Conservation (phyloP, 1,284 basidiomycete genomes). For the Leccinum variabile region DNA sequence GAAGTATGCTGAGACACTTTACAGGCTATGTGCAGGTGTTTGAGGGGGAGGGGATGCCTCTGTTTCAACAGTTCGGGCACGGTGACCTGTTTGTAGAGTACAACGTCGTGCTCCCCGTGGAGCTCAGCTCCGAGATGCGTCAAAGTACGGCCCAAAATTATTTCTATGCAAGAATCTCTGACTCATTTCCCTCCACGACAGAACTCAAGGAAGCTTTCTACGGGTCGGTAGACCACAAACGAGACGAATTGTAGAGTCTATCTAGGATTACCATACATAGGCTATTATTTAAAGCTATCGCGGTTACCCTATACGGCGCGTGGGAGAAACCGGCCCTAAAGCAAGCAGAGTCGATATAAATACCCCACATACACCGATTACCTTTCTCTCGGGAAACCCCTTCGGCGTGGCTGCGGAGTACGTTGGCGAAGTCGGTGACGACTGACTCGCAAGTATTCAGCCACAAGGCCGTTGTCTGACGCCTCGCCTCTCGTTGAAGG, state of each 20-base stretch:
- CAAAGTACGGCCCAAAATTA: conserved; percentile 53
- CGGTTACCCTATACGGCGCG: conserved; percentile 16
- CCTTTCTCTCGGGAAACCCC: conserved; percentile 34
- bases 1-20: conserved; percentile 6
- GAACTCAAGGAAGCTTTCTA: conserved; percentile 32
- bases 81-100: conserved; percentile 93
- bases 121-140: conserved; percentile 63
- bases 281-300: background rate
- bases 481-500: conserved; percentile 9
- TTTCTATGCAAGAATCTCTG: background rate
- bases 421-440: background rate
- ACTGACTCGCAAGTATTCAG: conserved; percentile 14
- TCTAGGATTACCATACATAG: background rate
- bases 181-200: conserved; percentile 18
- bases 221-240: conserved; percentile 17
- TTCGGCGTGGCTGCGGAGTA: conserved; percentile 28
- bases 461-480: conserved; percentile 24
- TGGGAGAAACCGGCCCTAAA: conserved; percentile 36
- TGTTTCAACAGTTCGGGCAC: conserved; percentile 58
- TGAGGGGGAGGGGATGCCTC: conserved; percentile 87
- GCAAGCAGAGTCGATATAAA: conserved; percentile 20
- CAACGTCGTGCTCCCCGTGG: conserved; percentile 80
- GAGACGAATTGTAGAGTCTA: conserved; percentile 31
- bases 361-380: background rate
- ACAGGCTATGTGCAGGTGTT: conserved; percentile 80